Conservation (phyloP, 176 grass and related monocot genomes). For the Aegilops tauschii region DNA sequence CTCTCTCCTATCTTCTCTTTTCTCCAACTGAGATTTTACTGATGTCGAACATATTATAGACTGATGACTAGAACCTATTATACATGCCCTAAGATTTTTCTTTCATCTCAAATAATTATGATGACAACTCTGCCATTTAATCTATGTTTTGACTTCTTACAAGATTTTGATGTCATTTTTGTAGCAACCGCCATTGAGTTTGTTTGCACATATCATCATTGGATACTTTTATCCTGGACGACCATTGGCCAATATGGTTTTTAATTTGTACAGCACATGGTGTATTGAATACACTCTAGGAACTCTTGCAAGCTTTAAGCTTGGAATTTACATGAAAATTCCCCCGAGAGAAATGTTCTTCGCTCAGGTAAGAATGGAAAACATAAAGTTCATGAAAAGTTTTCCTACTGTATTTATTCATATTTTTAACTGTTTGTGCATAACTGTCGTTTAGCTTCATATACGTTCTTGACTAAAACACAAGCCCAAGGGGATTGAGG, state of each 20-base stretch:
- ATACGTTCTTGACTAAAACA: neutral
- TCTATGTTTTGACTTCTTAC: neutral
- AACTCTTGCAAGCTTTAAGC: neutral
- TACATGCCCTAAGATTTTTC: neutral
- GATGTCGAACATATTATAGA: too few relatives aligned
- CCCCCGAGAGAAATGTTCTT: slow-evolving; percentile 16
- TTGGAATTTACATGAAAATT: slow-evolving; percentile 5
- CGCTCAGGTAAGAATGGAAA: neutral
- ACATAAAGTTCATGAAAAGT: neutral
- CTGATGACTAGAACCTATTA: too few relatives aligned
- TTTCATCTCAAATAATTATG: neutral
- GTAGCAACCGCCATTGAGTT: neutral
- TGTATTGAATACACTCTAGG: neutral
- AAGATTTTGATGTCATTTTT: neutral
- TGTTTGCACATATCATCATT: slow-evolving; percentile 1
- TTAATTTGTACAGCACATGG: neutral
- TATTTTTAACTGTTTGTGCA: neutral
- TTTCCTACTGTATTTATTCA: neutral
- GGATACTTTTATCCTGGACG: slow-evolving; percentile 22
- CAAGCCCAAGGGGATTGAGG: too few relatives aligned
- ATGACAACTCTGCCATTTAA: neutral
- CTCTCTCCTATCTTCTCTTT: too few relatives aligned
- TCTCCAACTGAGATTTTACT: too few relatives aligned
- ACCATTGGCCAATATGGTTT: slow-evolving; percentile 17
- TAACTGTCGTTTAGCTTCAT: neutral